Percentiles rank a stretch among this genome's conserved stretches.
Conservation (phyloP, 768 basidiomycete genomes). For the Naematelia encephala region DNA sequence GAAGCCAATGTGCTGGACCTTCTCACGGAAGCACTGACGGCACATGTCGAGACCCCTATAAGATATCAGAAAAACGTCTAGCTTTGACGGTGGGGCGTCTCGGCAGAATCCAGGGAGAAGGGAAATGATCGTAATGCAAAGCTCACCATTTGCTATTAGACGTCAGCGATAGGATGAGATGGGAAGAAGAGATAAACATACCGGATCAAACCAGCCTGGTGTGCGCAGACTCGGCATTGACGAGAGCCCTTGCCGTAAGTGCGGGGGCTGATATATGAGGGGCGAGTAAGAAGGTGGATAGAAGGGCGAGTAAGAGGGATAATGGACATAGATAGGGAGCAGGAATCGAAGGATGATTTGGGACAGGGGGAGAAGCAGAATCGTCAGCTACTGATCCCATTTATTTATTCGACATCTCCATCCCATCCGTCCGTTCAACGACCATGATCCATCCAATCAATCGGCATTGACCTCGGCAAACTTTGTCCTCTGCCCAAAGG, state of each 20-base stretch:
- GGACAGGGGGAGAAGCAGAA: not conserved
- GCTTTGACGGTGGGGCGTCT: not conserved
- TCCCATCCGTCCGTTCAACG: no score
- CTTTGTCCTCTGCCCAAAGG: no score
- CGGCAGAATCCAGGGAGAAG: no score
- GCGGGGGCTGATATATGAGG: slow-evolving; percentile 57
- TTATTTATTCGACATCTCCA: not conserved
- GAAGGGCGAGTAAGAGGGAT: no score
- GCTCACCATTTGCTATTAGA: slow-evolving; percentile 36
- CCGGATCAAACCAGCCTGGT: slow-evolving; percentile 95
- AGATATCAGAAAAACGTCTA: slow-evolving; percentile 6
- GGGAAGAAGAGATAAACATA: slow-evolving; percentile 57
- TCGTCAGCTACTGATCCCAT: not conserved
- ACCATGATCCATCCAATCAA: no score
- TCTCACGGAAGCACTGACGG: slow-evolving; percentile 98
- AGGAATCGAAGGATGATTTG: not conserved
- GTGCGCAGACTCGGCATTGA: slow-evolving; percentile 94
- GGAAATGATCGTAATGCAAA: no score
- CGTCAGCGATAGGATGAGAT: slow-evolving; percentile 19
- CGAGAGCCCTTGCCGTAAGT: slow-evolving; percentile 93
- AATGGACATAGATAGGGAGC: not conserved
- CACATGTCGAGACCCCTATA: slow-evolving; percentile 87
- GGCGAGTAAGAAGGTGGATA: no score
- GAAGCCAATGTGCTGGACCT: slow-evolving; percentile 84
- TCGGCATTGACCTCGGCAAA: no score